Evolutionary conservation across 805 yeast genomes (phyloP).

Genomic region (Ogataea angusta): DNA sequence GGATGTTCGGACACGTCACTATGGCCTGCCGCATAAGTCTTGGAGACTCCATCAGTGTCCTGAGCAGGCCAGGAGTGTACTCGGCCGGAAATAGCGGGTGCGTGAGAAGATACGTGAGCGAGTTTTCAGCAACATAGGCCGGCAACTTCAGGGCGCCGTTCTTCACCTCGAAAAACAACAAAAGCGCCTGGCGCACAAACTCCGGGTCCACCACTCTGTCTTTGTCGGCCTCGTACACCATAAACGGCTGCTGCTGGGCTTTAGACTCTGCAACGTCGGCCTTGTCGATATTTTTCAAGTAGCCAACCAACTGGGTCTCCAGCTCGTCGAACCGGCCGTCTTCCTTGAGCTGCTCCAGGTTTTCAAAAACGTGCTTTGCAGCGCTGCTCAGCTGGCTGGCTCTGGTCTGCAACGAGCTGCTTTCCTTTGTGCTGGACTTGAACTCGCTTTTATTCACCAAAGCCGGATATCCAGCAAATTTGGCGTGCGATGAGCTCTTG

Average conservation of each 20-base stretch:
- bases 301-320: constrained; percentile 31
- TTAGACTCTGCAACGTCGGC: constrained; percentile 8
- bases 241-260: constrained; percentile 33
- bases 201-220: constrained; percentile 63
- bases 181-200: constrained; percentile 45
- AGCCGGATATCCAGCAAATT: constrained; percentile 26
- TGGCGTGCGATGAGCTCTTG: constrained; percentile 8
- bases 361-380: constrained; percentile 28
- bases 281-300: constrained; percentile 26
- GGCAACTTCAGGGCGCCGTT: constrained; percentile 22
- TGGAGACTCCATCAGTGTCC: constrained; percentile 47
- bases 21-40: constrained; percentile 78
- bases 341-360: constrained; percentile 23
- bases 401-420: constrained; percentile 23
- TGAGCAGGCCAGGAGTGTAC: constrained; percentile 53
- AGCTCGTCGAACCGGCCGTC: constrained; percentile 28
- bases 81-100: constrained; percentile 80
- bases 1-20: constrained; percentile 69
- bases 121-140: constrained; percentile 48
- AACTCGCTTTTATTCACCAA: constrained; percentile 19
- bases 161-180: constrained; percentile 31
- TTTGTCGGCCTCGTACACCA: constrained; percentile 57
- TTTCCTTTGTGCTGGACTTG: constrained; percentile 22
- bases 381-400: constrained; percentile 21
- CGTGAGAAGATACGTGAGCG: constrained; percentile 72